Percentiles rank a stretch among this genome's conserved stretches.
phyloP scores from a whole-genome alignment of 805 yeast genomes.

The Myxozyma neglecta region DNA sequence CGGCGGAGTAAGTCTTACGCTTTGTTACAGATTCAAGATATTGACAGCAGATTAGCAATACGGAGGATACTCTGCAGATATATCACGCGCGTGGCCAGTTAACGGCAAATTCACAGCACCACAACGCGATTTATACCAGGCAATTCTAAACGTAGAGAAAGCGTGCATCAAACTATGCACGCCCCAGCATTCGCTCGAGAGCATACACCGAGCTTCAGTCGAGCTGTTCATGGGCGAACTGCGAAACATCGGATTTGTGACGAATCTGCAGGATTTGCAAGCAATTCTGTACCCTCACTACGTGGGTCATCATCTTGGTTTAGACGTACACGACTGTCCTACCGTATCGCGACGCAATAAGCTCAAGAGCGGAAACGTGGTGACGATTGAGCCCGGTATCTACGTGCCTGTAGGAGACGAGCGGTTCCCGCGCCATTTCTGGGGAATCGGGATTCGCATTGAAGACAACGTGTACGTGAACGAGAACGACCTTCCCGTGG shows the following conservation, averaged over 20 bases:
- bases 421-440: constrained; percentile 73
- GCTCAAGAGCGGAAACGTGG: constrained; percentile 69
- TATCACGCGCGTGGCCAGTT: constrained; percentile 95
- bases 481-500: constrained; percentile 49
- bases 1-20: constrained; percentile 54
- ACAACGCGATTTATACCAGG: constrained; percentile 84
- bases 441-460: constrained; percentile 88
- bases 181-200: constrained; percentile 59
- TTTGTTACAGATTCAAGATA: too few relatives aligned
- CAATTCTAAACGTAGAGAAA: constrained; percentile 80
- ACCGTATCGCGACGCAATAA: constrained; percentile 55
- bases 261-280: constrained; percentile 11
- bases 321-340: constrained; percentile 76
- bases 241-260: constrained; percentile 64
- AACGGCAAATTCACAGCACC: constrained; percentile 70
- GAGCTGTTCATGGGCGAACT: constrained; percentile 60
- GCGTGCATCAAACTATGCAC: constrained; percentile 71
- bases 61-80: constrained; percentile 95
- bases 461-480: constrained; percentile 93
- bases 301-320: constrained; percentile 91
- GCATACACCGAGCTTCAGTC: constrained; percentile 72
- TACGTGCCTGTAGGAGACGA: constrained; percentile 71
- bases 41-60: constrained; percentile 42
- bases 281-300: constrained; percentile 79
- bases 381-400: constrained; percentile 95